Evolutionary conservation across 2,329 filamentous ascomycete genomes (phyloP).

Genomic region (Stromatinia cepivora): DNA sequence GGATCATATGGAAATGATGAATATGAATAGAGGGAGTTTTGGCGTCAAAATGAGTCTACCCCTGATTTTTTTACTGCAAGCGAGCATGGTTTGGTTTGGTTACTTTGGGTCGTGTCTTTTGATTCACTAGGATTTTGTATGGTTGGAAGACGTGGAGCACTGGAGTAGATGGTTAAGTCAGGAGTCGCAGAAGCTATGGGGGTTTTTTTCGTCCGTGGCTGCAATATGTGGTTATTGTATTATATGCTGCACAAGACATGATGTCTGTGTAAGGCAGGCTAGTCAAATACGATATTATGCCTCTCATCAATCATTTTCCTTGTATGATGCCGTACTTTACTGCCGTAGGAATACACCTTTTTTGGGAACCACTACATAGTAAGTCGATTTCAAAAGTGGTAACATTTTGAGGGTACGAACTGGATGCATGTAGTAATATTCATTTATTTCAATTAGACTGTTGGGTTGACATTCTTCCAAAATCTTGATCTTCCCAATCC

Average conservation of each 20-base stretch:
- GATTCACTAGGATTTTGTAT: neutral
- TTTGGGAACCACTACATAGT: neutral
- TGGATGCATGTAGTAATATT: neutral
- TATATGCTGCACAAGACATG: neutral
- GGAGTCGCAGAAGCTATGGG: neutral
- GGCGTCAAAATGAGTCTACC: conserved; percentile 2
- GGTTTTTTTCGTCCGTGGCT: neutral
- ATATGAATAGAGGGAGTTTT: conserved; percentile 15
- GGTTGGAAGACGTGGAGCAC: neutral
- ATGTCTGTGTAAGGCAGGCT: neutral
- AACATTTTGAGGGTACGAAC: neutral
- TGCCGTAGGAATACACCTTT: neutral
- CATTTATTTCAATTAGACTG: neutral
- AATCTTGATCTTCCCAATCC: neutral
- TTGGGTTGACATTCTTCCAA: neutral
- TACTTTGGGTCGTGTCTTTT: conserved; percentile 8
- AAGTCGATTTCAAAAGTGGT: neutral
- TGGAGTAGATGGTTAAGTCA: neutral
- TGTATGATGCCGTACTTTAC: neutral
- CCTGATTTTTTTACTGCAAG: neutral
- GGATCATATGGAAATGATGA: conserved; percentile 13
- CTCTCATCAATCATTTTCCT: neutral
- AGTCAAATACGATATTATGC: neutral
- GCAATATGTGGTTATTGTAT: neutral
- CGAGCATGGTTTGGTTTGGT: conserved; percentile 5